phyloP scores from a whole-genome alignment of 306 rosid genomes.

The Cyamopsis tetragonoloba region DNA sequence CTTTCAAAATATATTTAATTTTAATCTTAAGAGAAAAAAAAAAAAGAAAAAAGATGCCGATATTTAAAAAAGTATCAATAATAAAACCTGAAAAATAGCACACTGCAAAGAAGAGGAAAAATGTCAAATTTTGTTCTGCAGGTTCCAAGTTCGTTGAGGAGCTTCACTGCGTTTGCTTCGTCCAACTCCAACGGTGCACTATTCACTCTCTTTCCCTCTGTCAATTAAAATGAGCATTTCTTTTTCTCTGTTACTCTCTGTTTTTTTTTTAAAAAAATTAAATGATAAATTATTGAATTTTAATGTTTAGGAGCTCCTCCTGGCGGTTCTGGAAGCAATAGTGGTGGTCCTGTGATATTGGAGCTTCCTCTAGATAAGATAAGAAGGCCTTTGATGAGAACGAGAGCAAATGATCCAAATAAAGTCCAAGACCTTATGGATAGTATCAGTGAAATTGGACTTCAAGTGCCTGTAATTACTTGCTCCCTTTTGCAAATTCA shows the following conservation, averaged over 20 bases:
- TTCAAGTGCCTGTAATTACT: conserved; percentile 78
- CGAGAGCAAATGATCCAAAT: conserved; percentile 68
- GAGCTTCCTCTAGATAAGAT: conserved; percentile 96
- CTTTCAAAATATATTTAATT: too few relatives aligned
- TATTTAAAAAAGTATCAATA: too few relatives aligned
- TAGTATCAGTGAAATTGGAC: conserved; percentile 81
- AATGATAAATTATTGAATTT: background rate
- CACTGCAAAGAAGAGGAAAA: conserved; percentile 9
- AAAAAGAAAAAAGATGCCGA: too few relatives aligned
- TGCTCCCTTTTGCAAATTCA: background rate
- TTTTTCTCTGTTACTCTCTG: background rate
- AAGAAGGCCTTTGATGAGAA: conserved; percentile 83
- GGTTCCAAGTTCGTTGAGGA: conserved; percentile 55
- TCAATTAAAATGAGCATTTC: background rate
- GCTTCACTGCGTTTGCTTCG: conserved; percentile 63
- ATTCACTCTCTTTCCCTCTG: background rate
- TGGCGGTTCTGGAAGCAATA: conserved; percentile 41
- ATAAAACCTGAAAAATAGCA: too few relatives aligned
- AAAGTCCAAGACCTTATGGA: conserved; percentile 86
- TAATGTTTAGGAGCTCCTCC: conserved; percentile 49
- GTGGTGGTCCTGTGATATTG: conserved; percentile 61
- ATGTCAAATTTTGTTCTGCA: conserved; percentile 71
- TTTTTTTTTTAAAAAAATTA: background rate
- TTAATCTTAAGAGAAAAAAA: too few relatives aligned
- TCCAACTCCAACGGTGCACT: conserved; percentile 59